Conservation (phyloP, 2,329 filamentous ascomycete species). For the Apiospora saccharicola region DNA sequence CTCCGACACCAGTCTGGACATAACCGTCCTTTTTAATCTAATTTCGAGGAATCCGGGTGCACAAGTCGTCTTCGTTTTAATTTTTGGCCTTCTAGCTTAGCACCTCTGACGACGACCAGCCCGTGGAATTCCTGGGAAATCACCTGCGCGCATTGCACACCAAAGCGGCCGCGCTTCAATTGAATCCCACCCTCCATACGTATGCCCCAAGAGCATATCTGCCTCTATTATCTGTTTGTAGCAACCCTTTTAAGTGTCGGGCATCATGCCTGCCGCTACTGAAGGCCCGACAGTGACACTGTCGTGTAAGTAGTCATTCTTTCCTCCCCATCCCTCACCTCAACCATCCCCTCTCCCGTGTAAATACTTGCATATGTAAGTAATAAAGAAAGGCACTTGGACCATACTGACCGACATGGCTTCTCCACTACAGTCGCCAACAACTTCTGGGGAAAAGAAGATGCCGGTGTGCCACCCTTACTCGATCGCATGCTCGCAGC, state of each 20-base stretch:
- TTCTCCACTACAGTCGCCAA: conserved; percentile 76
- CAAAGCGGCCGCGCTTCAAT: neutral
- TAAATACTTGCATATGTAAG: neutral
- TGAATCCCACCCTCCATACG: neutral
- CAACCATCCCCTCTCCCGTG: neutral
- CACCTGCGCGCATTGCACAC: neutral
- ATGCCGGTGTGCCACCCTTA: conserved; percentile 91
- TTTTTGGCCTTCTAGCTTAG: neutral
- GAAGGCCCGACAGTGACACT: conserved; percentile 71
- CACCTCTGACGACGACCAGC: neutral
- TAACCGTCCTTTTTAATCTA: conserved; percentile 3
- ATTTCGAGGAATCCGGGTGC: conserved; percentile 7
- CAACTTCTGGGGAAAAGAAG: conserved; percentile 99
- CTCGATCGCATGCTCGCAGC: conserved; percentile 94
- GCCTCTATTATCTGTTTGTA: neutral
- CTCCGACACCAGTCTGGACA: neutral
- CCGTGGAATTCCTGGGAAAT: neutral
- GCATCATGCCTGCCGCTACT: conserved; percentile 38
- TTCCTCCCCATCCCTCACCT: neutral
- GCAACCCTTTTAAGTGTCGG: conserved; percentile 1
- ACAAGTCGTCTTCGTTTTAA: neutral
- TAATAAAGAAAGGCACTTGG: conserved; percentile 8
- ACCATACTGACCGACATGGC: conserved; percentile 18
- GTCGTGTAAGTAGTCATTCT: conserved; percentile 53
- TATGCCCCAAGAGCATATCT: neutral